Conservation (phyloP, 2,329 filamentous ascomycete species). For the Cercospora zeae-maydis region DNA sequence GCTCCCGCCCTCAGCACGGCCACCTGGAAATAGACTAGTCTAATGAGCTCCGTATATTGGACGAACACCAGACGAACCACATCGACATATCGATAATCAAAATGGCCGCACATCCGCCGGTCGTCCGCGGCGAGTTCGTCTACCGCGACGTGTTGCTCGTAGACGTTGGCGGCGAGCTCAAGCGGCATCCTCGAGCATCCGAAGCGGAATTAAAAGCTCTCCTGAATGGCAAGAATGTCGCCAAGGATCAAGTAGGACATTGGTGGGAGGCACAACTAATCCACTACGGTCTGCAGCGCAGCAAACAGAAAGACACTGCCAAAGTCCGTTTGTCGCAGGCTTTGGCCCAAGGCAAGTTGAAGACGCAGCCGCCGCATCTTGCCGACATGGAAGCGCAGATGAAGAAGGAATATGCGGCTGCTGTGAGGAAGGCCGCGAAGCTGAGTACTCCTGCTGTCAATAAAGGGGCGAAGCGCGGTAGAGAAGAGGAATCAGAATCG, state of each 20-base stretch:
- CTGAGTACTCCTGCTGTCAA: neutral
- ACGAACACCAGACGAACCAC: neutral
- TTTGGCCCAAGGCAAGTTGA: slow-evolving; percentile 48
- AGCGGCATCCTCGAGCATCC: slow-evolving; percentile 31
- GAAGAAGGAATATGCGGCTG: slow-evolving; percentile 56
- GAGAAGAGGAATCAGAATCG: slow-evolving; percentile 19
- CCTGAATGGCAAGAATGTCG: slow-evolving; percentile 23
- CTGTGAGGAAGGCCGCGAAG: slow-evolving; percentile 47
- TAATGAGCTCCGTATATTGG: neutral
- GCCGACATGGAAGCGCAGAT: slow-evolving; percentile 51
- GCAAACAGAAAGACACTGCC: slow-evolving; percentile 57
- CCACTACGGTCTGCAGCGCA: slow-evolving; percentile 58
- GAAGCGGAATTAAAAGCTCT: slow-evolving; percentile 26
- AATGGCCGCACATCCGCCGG: slow-evolving; percentile 2
- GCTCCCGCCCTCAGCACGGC: neutral
- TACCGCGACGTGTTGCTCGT: slow-evolving; percentile 33
- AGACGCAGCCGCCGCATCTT: slow-evolving; percentile 49
- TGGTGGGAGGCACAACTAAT: slow-evolving; percentile 62
- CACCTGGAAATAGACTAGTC: neutral
- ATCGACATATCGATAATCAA: neutral
- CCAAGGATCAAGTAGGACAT: slow-evolving; percentile 54
- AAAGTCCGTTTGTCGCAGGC: slow-evolving; percentile 59
- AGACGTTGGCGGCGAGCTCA: slow-evolving; percentile 30
- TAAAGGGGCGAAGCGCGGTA: slow-evolving; percentile 26
- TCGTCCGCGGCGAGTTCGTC: slow-evolving; percentile 32